These are phyloP conservation scores for Aegilops umbellulata DNA, from an alignment of 176 grass and related monocot genomes.

Conservation along the genomic window DNA sequence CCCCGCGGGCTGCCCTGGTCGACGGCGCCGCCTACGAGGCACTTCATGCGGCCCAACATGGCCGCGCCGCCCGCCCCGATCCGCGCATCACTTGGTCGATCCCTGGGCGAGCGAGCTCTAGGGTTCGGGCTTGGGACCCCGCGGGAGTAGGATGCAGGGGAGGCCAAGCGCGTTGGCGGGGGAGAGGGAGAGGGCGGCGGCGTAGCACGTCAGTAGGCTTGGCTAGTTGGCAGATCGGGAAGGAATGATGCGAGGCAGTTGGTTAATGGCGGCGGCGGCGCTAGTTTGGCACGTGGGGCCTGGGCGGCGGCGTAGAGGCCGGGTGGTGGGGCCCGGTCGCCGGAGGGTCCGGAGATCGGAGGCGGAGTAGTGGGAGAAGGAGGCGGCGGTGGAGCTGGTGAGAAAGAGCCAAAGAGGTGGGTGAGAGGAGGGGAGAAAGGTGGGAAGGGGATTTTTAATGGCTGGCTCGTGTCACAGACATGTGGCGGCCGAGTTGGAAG, in stretches of 20 bases:
- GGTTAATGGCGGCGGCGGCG: slow-evolving; percentile 8
- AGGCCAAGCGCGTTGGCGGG: background rate
- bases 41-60: slow-evolving; percentile 71
- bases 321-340: background rate
- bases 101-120: background rate
- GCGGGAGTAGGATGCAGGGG: background rate
- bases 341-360: slow-evolving; percentile 28
- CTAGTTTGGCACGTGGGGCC: background rate
- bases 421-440: background rate
- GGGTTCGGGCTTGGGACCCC: background rate
- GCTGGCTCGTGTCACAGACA: background rate
- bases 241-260: background rate
- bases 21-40: slow-evolving; percentile 63
- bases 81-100: slow-evolving; percentile 44
- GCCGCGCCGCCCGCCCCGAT: slow-evolving; percentile 24
- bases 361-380: background rate
- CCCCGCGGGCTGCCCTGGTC: slow-evolving; percentile 52
- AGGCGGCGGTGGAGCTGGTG: slow-evolving; percentile 35
- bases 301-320: background rate
- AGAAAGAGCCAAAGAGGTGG: background rate
- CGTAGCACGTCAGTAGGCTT: background rate
- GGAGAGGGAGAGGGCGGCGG: background rate
- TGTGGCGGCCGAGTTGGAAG: background rate
- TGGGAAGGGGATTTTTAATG: slow-evolving; percentile 14
- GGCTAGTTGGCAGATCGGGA: slow-evolving; percentile 35